These are phyloP conservation scores for Hyaloperonospora brassicae DNA, from an alignment of 352 stramenopile genomes.

Conservation along the genomic window DNA sequence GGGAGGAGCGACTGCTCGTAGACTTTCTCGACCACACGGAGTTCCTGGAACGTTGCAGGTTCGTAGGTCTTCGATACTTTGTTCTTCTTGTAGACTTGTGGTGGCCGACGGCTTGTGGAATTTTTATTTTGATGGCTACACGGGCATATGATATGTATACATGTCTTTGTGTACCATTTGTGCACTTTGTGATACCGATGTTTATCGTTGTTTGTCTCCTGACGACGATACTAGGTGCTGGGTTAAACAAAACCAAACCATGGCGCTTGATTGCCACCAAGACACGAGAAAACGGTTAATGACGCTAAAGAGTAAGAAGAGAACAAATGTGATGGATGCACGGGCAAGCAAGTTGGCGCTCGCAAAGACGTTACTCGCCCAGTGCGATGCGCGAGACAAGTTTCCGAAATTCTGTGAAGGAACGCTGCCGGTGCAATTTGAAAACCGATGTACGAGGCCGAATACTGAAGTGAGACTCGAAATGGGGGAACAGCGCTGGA, in stretches of 20 bases:
- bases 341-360: constrained; percentile 22
- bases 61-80: too few species aligned
- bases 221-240: constrained; percentile 29
- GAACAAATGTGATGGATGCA: constrained; percentile 3
- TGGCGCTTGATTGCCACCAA: constrained; percentile 22
- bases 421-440: constrained; percentile 37
- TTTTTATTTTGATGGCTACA: too few species aligned
- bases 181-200: neutral
- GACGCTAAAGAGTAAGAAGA: constrained; percentile 8
- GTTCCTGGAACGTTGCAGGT: constrained; percentile 28
- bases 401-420: constrained; percentile 45
- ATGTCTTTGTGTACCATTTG: neutral
- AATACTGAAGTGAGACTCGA: constrained; percentile 24
- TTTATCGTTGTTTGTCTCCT: neutral
- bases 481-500: constrained; percentile 35
- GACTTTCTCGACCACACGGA: constrained; percentile 44
- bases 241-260: constrained; percentile 37
- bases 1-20: constrained; percentile 37
- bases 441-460: constrained; percentile 17
- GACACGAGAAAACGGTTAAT: constrained; percentile 16
- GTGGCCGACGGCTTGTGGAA: too few species aligned
- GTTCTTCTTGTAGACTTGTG: too few species aligned
- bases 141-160: too few species aligned
- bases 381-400: constrained; percentile 32
- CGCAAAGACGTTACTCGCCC: constrained; percentile 25